A percentile compares a stretch with the other conserved stretches of the same genome.
These are phyloP conservation scores for Galeopsis tetrahit DNA, from an alignment of 257 asterid species.

Conservation along the genomic window DNA sequence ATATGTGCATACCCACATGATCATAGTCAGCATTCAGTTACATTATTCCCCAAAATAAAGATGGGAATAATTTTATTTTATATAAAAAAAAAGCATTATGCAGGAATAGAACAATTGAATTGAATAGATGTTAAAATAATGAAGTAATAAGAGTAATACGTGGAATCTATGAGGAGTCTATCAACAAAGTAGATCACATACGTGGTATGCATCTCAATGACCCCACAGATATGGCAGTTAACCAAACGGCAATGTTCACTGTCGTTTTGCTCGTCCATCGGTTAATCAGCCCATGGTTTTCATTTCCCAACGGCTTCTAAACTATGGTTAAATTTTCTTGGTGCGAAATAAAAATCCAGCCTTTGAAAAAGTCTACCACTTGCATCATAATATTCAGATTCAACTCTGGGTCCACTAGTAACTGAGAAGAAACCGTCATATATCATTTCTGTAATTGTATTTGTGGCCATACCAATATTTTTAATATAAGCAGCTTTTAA, in stretches of 20 bases:
- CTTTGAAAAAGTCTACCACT: constrained; percentile 19
- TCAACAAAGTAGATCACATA: constrained; percentile 37
- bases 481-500: too few species aligned
- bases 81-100: background rate
- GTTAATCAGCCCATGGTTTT: constrained; percentile 38
- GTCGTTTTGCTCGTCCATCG: constrained; percentile 38
- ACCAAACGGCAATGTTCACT: constrained; percentile 37
- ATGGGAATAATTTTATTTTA: constrained; percentile 2
- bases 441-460: background rate
- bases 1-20: constrained; percentile 32
- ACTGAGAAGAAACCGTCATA: background rate
- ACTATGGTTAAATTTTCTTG: constrained; percentile 32
- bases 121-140: background rate
- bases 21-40: constrained; percentile 27
- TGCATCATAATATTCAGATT: constrained; percentile 20
- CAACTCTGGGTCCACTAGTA: constrained; percentile 21
- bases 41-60: constrained; percentile 23
- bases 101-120: background rate
- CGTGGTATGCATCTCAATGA: constrained; percentile 47
- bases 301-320: background rate
- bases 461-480: constrained; percentile 16
- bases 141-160: constrained; percentile 32
- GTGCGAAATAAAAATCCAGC: background rate
- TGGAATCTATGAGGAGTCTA: constrained; percentile 45
- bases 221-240: constrained; percentile 33